Conservation (phyloP, 2,329 filamentous ascomycete genomes). For the Didymella lethalis region DNA sequence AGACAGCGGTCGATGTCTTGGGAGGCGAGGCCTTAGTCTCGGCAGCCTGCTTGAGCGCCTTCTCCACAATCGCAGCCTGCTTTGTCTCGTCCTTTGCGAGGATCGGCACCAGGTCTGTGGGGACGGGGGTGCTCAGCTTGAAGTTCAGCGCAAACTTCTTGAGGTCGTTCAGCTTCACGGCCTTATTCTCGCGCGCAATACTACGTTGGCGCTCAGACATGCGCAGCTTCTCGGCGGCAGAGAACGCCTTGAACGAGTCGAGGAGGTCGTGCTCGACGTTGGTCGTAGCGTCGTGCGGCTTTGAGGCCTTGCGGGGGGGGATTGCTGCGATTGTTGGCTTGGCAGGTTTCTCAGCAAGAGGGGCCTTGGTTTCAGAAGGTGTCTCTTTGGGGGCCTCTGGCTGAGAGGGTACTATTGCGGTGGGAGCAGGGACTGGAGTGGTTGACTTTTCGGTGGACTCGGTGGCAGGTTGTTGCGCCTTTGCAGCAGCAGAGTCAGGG, state of each 20-base stretch:
- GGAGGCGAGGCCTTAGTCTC: constrained; percentile 52
- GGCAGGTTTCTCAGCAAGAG: constrained; percentile 39
- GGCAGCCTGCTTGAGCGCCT: constrained; percentile 79
- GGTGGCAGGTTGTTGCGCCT: constrained; percentile 34
- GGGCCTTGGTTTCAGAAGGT: constrained; percentile 30
- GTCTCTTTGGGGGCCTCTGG: constrained; percentile 29
- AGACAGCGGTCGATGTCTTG: constrained; percentile 53
- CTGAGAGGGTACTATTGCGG: constrained; percentile 19
- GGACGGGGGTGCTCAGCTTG: constrained; percentile 92
- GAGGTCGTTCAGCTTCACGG: constrained; percentile 89
- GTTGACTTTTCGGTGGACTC: constrained; percentile 33
- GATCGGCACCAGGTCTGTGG: constrained; percentile 89
- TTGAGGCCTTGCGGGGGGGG: constrained; percentile 49
- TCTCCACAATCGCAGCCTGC: constrained; percentile 91
- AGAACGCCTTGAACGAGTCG: constrained; percentile 71
- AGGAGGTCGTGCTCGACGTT: constrained; percentile 69
- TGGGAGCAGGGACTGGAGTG: constrained; percentile 16
- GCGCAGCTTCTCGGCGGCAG: constrained; percentile 67
- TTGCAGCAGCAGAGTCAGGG: constrained; percentile 49
- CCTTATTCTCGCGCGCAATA: constrained; percentile 75
- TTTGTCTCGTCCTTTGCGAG: constrained; percentile 96
- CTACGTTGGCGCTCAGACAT: constrained; percentile 64
- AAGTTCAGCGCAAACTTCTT: constrained; percentile 95
- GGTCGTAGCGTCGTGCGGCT: constrained; percentile 62
- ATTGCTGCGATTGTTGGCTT: constrained; percentile 40